Evolutionary conservation across 2,329 filamentous ascomycete species (phyloP).

Genomic region (Verticillium klebahnii): DNA sequence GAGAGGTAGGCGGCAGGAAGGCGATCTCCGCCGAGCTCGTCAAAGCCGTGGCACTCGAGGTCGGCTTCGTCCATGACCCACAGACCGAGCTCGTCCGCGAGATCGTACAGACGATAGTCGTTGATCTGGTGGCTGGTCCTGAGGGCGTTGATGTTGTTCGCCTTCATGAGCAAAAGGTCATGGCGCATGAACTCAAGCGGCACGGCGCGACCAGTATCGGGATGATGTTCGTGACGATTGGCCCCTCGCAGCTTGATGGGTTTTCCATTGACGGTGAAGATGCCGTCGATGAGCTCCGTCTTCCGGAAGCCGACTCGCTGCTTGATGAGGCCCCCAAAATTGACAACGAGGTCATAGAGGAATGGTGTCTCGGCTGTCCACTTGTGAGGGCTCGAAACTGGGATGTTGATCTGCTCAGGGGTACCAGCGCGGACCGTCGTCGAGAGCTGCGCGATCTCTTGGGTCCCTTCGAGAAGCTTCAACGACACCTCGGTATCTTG

Average conservation of each 20-base stretch:
- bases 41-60: slow-evolving; percentile 51
- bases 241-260: slow-evolving; percentile 63
- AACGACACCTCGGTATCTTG: slow-evolving; percentile 27
- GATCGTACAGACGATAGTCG: slow-evolving; percentile 53
- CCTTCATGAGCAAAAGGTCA: slow-evolving; percentile 64
- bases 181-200: slow-evolving; percentile 52
- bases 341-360: slow-evolving; percentile 47
- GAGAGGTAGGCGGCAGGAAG: slow-evolving; percentile 44
- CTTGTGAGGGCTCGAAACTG: slow-evolving; percentile 41
- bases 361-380: slow-evolving; percentile 68
- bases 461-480: slow-evolving; percentile 22
- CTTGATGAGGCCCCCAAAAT: slow-evolving; percentile 14
- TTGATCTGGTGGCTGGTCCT: slow-evolving; percentile 64
- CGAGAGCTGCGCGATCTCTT: slow-evolving; percentile 1
- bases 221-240: slow-evolving; percentile 68
- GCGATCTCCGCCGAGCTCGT: slow-evolving; percentile 18
- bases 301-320: slow-evolving; percentile 61
- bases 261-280: slow-evolving; percentile 62
- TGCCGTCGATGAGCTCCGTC: slow-evolving; percentile 54
- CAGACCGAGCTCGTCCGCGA: slow-evolving; percentile 59
- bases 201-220: slow-evolving; percentile 55
- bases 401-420: slow-evolving; percentile 23
- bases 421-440: slow-evolving; percentile 8
- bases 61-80: slow-evolving; percentile 58
- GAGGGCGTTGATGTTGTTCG: slow-evolving; percentile 65